Base-by-base conservation (phyloP, 257 asterid species). In the Datura wrightii region DNA sequence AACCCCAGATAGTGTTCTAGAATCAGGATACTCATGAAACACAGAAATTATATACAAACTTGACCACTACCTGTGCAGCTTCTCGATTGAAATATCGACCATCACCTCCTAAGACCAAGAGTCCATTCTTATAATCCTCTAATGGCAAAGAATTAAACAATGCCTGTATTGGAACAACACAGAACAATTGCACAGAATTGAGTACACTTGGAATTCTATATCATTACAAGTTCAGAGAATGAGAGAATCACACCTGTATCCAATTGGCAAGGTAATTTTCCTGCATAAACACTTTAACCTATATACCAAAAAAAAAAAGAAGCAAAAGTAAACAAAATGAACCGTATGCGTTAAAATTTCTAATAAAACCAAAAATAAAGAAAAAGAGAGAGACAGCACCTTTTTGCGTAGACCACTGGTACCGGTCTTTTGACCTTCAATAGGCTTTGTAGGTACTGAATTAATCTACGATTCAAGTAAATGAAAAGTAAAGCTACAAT, bases 361-460 rank as follows among this genome's bases (percentile, higher is more conserved):
- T 18, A 82, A 18, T 10, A 59, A 83, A 82, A 78, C 55, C n/a
- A 59, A 8, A 24, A 18, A 4, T 10, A 31, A 36, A 83, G 63
- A 2, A 6, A 2, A 24, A 24, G 31, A 24, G 31, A 24, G 31
- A 24, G 31, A 24, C 31, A 24, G 31, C 6, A 96, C 99, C 95
- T 94, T 96, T 89, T 96, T 96, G 48, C 99, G 91, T 67, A 96
- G 97, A 46, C 99, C 99, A 87, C 99, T 96, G 6, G 99, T 94
- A 46, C 99, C 99, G 66, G 99, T 96, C 89, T 96, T 96, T 87
- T 94, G 98, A 36, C 98, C 98, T 88, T 96, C 97, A 78, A 96
- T 87, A 65, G 98, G 98, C 89, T 90, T 88, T 11, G 99, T 92
- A 37, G 95, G 94, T 58, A 94, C 88, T 55, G 85, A 91, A 79